Evolutionary conservation across 1,139 yeast genomes (phyloP), one percentile per base, ranked within the genome.

Genomic region (Taphrina pruni): DNA sequence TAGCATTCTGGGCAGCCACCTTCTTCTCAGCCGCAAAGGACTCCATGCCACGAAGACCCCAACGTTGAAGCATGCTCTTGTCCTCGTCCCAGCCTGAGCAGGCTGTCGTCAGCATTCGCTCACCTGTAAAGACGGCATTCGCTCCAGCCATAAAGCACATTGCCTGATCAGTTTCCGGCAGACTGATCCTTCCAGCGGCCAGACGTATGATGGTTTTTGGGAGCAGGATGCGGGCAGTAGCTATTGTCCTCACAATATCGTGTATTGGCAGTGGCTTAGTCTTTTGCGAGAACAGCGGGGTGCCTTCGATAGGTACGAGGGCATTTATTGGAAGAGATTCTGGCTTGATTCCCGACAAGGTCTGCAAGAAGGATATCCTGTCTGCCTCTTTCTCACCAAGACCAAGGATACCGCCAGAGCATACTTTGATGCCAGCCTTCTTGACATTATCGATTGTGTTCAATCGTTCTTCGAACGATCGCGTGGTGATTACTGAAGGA

Each of bases 41-140:
- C 76, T 85, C 81, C 90, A 88, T 86, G 50, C 92, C 91, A 72
- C 78, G 80, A 74, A 88, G 77, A 0, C 95, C 95, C 94, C 94
- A 89, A 74, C 83, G 85, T 2, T 78, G 77, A 51, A 89, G 79
- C 90, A 89, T 86, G 9, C 78, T 82, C 72, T 83, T 87, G 76
- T 89, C 95, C 76, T 88, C 94, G 64, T 88, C 91, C 94, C 94
- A 89, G 2, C 92, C 93, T 72, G 86, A 87, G 76, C 95, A 89
- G 87, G 87, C 86, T 2, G 95, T 89, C 1, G 95, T 89, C 72
- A 89, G 79, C 94, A 89, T 89, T 74, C 84, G 86, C 77, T 89
- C 88, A 32, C 95, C 95, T 0, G 94, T 89, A 77, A 89, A 89
- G 65, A 89, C 87, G 17, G 94, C 93, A 78, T 89, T 89, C 71